phyloP scores from a whole-genome alignment of 106 monocot genomes.

The Phalaenopsis equestris region DNA sequence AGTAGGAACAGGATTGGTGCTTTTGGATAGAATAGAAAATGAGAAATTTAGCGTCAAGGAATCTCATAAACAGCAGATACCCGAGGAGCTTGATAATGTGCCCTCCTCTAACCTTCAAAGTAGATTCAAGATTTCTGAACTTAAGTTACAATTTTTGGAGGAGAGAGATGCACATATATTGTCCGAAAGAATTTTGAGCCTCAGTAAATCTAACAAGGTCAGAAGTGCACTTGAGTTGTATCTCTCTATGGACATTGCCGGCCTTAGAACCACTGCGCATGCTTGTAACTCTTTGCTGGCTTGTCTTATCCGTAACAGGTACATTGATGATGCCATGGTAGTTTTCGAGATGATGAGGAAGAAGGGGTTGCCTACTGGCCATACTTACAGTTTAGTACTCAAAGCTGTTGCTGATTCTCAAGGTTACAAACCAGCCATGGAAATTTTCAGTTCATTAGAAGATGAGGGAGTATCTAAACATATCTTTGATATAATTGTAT shows the following conservation, averaged over 20 bases:
- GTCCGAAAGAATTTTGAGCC: slow-evolving; percentile 60
- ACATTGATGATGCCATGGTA: slow-evolving; percentile 43
- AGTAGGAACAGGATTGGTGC: neutral
- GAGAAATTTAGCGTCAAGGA: neutral
- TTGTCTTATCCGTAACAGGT: slow-evolving; percentile 54
- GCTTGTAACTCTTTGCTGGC: slow-evolving; percentile 82
- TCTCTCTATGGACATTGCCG: slow-evolving; percentile 51
- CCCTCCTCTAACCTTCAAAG: slow-evolving; percentile 3
- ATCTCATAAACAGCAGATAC: neutral
- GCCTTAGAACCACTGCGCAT: slow-evolving; percentile 57
- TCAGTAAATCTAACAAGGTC: slow-evolving; percentile 70
- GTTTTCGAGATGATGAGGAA: slow-evolving; percentile 54
- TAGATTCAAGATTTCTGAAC: neutral
- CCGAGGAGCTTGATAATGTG: slow-evolving; percentile 1
- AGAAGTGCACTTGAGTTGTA: slow-evolving; percentile 76
- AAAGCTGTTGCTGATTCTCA: slow-evolving; percentile 49
- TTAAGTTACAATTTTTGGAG: slow-evolving; percentile 61
- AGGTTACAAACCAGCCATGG: slow-evolving; percentile 52
- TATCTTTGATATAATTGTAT: slow-evolving; percentile 68
- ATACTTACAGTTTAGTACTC: slow-evolving; percentile 71
- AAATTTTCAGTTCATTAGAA: slow-evolving; percentile 53
- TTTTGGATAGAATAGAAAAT: neutral
- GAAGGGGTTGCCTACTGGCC: slow-evolving; percentile 45
- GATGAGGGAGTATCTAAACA: slow-evolving; percentile 23
- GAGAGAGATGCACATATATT: slow-evolving; percentile 69